A percentile compares a stretch with the other conserved stretches of the same genome.
Conservation (phyloP, 2,329 filamentous ascomycete genomes). For the Trichoderma endophyticum region DNA sequence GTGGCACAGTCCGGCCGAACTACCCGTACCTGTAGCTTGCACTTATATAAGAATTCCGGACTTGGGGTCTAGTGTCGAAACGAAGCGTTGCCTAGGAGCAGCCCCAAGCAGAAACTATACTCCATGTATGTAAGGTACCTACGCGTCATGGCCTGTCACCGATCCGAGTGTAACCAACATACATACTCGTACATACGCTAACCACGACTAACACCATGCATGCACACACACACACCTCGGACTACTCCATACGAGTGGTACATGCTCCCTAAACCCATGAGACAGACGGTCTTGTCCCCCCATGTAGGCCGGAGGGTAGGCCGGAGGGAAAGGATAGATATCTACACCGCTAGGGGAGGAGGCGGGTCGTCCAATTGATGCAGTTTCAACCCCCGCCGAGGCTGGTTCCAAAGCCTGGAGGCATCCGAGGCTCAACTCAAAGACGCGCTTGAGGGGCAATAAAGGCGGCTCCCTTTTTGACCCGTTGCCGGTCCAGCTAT, state of each 20-base stretch:
- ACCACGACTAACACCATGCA: not conserved
- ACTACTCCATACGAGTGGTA: not conserved
- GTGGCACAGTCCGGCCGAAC: not conserved
- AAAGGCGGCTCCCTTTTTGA: not conserved
- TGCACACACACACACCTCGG: not conserved
- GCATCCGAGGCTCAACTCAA: slow-evolving; percentile 10
- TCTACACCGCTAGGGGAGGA: not conserved
- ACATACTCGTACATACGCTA: not conserved
- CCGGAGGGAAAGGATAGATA: not conserved
- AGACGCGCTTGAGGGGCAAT: not conserved
- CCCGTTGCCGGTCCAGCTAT: not conserved
- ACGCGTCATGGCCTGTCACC: not conserved
- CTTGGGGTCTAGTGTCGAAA: not conserved
- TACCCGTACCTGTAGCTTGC: not conserved
- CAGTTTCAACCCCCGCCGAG: slow-evolving; percentile 3
- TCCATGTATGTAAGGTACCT: not conserved
- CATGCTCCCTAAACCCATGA: not conserved
- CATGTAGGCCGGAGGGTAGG: not conserved
- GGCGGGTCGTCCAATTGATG: not conserved
- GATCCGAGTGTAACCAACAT: not conserved
- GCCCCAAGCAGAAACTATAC: not conserved
- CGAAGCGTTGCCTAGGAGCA: not conserved
- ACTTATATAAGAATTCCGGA: not conserved
- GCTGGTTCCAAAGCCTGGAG: not conserved
- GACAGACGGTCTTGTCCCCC: not conserved